Base-by-base conservation (phyloP, 2,329 filamentous ascomycete species). In the Talaromyces albobiverticillius region DNA sequence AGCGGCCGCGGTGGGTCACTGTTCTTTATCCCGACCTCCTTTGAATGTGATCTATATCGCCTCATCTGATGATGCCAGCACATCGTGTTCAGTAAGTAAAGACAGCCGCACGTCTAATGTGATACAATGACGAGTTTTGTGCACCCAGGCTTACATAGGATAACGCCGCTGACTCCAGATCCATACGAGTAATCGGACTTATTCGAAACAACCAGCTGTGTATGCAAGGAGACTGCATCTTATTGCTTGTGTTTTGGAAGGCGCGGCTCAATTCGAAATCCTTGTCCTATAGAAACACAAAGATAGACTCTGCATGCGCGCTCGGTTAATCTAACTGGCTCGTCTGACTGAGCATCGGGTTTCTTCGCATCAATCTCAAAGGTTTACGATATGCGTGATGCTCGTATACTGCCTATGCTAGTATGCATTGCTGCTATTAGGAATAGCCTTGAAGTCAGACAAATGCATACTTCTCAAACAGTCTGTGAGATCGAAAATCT, bases 191-290 rank as follows among this genome's bases (percentile, higher is more conserved):
- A 16, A 36, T 40, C n/a, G 36, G 16, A 20, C 36, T 3, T 40
- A 11, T 16, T 22, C 20, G 36, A 40, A 38, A 20, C 36, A 38
- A 10, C 26, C 4, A 20, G 23, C 25, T n/a, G 7, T 41, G 20
- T 43, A 51, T 51, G 48, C 48, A 51, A 51, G 48, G 48, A 32
- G 48, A 10, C n/a, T 22, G 26, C 10, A 31, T 51, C 18, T 23
- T 51, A 51, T 51, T 51, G 48, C 20, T 18, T 10, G 25, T 51
- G 48, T 34, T 38, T 51, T 41, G 40, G 48, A 51, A 20, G 18
- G 22, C 16, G 13, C 13, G 11, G 25, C 36, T 16, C 36, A 40
- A n/a, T 38, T 40, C 9, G 20, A 8, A 16, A 8, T 34, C 31
- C 9, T 29, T 5, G 25, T 5, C 25, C 25, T 18, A 16, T 6